Conservation (phyloP, 306 rosid genomes). For the Lathyrus aphaca region DNA sequence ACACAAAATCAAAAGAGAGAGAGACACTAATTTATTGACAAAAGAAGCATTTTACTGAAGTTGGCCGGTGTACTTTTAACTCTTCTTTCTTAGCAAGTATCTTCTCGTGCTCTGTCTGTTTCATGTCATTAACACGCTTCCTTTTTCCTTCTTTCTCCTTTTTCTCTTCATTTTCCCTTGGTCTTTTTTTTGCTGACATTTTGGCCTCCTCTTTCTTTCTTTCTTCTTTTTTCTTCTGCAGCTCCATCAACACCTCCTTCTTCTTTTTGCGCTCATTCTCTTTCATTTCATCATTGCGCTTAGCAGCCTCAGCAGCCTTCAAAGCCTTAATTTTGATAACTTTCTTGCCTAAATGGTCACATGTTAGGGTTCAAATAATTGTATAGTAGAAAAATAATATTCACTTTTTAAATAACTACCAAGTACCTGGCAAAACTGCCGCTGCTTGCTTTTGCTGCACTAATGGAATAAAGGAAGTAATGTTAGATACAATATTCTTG, state of each 20-base stretch:
- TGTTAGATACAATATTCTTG: slow-evolving; percentile 71
- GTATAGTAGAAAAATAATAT: slow-evolving; percentile 28
- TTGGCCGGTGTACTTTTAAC: slow-evolving; percentile 43
- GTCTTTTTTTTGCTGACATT: slow-evolving; percentile 81
- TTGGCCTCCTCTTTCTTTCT: slow-evolving; percentile 72
- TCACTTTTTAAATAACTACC: background rate
- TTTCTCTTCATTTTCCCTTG: slow-evolving; percentile 79
- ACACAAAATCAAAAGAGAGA: slow-evolving; percentile 28
- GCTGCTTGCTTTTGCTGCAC: slow-evolving; percentile 94
- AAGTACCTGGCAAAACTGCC: slow-evolving; percentile 66
- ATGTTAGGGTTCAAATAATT: slow-evolving; percentile 27
- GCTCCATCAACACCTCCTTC: slow-evolving; percentile 79
- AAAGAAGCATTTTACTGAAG: slow-evolving; percentile 50
- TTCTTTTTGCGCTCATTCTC: slow-evolving; percentile 90
- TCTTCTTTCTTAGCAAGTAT: slow-evolving; percentile 58
- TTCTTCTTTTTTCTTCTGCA: slow-evolving; percentile 74
- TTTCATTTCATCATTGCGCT: slow-evolving; percentile 76
- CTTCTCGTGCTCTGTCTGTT: slow-evolving; percentile 66
- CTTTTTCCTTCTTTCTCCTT: slow-evolving; percentile 81
- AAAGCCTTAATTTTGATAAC: slow-evolving; percentile 85
- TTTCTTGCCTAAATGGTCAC: slow-evolving; percentile 71
- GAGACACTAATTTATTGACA: slow-evolving; percentile 15
- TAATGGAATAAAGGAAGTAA: slow-evolving; percentile 88
- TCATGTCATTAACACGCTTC: slow-evolving; percentile 65
- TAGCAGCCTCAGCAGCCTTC: slow-evolving; percentile 88